Evolutionary conservation across 2,329 filamentous ascomycete species (phyloP).

Genomic region (Fusarium tuaranense): DNA sequence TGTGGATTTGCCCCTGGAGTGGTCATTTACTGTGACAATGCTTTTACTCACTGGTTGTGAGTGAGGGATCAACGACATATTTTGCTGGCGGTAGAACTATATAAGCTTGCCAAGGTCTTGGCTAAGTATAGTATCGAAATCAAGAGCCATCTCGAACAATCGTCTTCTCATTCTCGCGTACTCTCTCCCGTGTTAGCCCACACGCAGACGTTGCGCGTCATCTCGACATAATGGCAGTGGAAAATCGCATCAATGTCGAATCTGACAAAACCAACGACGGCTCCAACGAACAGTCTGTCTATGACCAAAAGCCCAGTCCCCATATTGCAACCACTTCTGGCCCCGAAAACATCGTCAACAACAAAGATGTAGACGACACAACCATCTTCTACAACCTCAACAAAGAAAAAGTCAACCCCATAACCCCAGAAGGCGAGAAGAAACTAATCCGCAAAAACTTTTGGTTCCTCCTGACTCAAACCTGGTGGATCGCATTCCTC

Average conservation of each 20-base stretch:
- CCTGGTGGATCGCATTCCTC: slow-evolving; percentile 13
- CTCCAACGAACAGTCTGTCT: neutral
- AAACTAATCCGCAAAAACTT: slow-evolving; percentile 6
- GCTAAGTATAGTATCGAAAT: neutral
- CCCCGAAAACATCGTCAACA: neutral
- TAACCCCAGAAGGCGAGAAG: neutral
- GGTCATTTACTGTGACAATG: neutral
- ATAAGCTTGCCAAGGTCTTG: neutral
- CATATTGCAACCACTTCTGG: neutral
- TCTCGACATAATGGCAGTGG: neutral
- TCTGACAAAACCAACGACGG: neutral
- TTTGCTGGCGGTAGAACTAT: neutral
- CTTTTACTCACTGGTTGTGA: neutral
- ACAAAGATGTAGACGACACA: neutral
- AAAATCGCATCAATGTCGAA: neutral
- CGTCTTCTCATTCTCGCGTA: neutral
- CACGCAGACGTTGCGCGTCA: neutral
- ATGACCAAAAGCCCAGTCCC: neutral
- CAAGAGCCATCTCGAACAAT: neutral
- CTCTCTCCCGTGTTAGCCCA: neutral
- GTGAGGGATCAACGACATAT: neutral
- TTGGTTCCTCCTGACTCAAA: slow-evolving; percentile 12
- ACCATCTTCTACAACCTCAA: neutral
- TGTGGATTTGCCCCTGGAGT: neutral
- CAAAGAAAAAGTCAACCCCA: neutral